These are phyloP conservation scores for Fusarium armeniacum DNA, from an alignment of 2,329 filamentous ascomycete species.

Conservation along the genomic window DNA sequence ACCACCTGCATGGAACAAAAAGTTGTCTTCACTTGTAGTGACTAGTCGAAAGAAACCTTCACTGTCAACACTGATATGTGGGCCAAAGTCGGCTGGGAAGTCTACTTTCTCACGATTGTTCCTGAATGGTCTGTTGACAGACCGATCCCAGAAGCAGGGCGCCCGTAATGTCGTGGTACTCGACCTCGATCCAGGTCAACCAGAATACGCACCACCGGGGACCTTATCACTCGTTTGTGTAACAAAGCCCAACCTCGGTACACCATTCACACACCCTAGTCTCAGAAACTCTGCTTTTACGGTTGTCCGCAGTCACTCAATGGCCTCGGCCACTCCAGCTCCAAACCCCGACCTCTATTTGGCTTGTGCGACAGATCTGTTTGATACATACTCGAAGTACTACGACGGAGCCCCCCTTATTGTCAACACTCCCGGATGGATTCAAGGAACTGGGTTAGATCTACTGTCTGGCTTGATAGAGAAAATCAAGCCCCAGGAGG, in stretches of 20 bases:
- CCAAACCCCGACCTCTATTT: slow-evolving; percentile 77
- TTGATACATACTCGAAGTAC: slow-evolving; percentile 67
- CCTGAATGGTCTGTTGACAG: slow-evolving; percentile 75
- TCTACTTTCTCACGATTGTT: slow-evolving; percentile 79
- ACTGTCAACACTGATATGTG: slow-evolving; percentile 71
- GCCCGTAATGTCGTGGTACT: slow-evolving; percentile 67
- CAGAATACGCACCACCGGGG: slow-evolving; percentile 79
- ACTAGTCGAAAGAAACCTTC: slow-evolving; percentile 53
- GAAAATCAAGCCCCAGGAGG: slow-evolving; percentile 68
- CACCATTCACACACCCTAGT: slow-evolving; percentile 74
- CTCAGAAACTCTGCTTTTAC: slow-evolving; percentile 52
- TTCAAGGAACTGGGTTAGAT: slow-evolving; percentile 77
- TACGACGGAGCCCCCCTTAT: slow-evolving; percentile 69
- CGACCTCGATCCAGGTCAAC: slow-evolving; percentile 83
- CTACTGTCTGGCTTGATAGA: slow-evolving; percentile 71
- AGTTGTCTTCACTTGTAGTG: slow-evolving; percentile 62
- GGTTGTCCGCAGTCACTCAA: slow-evolving; percentile 73
- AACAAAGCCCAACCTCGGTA: slow-evolving; percentile 71
- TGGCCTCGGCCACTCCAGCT: slow-evolving; percentile 75
- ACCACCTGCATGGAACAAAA: slow-evolving; percentile 72
- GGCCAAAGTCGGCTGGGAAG: slow-evolving; percentile 80
- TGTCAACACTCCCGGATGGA: slow-evolving; percentile 82
- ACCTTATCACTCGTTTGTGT: slow-evolving; percentile 77
- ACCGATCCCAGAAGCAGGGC: slow-evolving; percentile 19
- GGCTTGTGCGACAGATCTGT: slow-evolving; percentile 73